Conservation (phyloP, 2,329 filamentous ascomycete genomes). For the Diplodia sapinea region DNA sequence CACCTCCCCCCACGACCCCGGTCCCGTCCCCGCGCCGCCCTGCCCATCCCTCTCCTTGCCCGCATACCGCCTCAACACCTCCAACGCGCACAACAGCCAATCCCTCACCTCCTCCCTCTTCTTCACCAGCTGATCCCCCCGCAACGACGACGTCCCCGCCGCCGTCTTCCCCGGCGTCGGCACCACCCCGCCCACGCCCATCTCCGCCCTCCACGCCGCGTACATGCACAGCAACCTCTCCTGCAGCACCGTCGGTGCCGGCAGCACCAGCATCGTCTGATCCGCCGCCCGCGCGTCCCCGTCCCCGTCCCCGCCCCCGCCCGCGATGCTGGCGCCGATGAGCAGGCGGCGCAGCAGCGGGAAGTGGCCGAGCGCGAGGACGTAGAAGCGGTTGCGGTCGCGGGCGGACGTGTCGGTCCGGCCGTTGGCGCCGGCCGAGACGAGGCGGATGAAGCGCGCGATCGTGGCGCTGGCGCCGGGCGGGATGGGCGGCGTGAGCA, state of each 20-base stretch:
- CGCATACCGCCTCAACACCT: not conserved
- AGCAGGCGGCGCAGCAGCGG: not conserved
- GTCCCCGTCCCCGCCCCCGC: too few relatives aligned
- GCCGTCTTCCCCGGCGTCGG: too few relatives aligned
- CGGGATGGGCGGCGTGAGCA: not conserved
- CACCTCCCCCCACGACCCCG: not conserved
- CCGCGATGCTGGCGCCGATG: not conserved
- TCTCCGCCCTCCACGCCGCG: not conserved
- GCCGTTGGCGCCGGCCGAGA: not conserved
- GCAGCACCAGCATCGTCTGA: not conserved
- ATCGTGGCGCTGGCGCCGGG: not conserved
- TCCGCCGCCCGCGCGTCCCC: not conserved
- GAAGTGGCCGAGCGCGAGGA: not conserved
- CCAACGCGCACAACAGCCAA: not conserved
- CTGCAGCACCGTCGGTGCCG: not conserved
- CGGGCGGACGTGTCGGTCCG: too few relatives aligned
- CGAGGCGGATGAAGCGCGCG: not conserved
- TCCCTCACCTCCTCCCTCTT: not conserved
- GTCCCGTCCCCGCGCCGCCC: not conserved
- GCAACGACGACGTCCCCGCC: too few relatives aligned
- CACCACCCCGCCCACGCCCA: too few relatives aligned
- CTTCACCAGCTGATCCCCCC: not conserved
- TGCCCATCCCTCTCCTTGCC: not conserved
- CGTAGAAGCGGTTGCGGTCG: not conserved
- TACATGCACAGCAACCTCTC: not conserved